Base-by-base conservation (phyloP, 2,329 filamentous ascomycete species). In the Aurifilum marmelostoma region DNA sequence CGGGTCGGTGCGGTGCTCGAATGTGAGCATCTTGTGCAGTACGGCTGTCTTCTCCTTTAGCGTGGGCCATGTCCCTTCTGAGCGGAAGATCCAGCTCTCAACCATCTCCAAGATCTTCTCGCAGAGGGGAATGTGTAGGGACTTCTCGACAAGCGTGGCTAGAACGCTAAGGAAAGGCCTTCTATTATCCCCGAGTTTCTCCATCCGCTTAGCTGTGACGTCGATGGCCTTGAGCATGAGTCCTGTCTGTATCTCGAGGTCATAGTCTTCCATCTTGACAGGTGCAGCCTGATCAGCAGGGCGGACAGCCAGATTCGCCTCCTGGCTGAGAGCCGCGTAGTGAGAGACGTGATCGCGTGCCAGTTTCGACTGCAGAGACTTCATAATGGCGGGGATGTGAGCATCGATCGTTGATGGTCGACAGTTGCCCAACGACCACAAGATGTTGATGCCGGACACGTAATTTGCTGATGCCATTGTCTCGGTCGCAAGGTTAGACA, bases 31-130 rank as follows among this genome's bases (percentile, higher is more conserved):
- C 82, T 99, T 99, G 75, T 97, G 94, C n/a, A 99, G 83, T 1
- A 99, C 96, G 1, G 97, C 97, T 0, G 95, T 98, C 83, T 99
- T 99, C 80, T 99, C 97, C 79, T 99, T 99, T 1, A 99, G 85
- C 0, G 96, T 99, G 0, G 96, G 96, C 86, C 96, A 97, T 1
- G 94, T 96, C 72, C 97, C 96, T 69, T 93, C 94, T 0, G 93
- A 96, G 73, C 93, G 89, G 83, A 99, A 99, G 7, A 99, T 92
- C 97, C 97, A 99, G 41, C 86, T 88, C 77, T 98, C 95, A 4
- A 97, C 95, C 88, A 99, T 95, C 64, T 91, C 89, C 37, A 99
- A 83, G 67, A 99, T 94, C 81, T 97, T 97, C 75, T 93, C 91
- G 79, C 96, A 98, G 9, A 99, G 86, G 27, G 89, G 87, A 69